Percentiles rank a stretch among this genome's conserved stretches.
These are phyloP conservation scores for Begonia peltatifolia DNA, from an alignment of 306 rosid species.

Conservation along the genomic window DNA sequence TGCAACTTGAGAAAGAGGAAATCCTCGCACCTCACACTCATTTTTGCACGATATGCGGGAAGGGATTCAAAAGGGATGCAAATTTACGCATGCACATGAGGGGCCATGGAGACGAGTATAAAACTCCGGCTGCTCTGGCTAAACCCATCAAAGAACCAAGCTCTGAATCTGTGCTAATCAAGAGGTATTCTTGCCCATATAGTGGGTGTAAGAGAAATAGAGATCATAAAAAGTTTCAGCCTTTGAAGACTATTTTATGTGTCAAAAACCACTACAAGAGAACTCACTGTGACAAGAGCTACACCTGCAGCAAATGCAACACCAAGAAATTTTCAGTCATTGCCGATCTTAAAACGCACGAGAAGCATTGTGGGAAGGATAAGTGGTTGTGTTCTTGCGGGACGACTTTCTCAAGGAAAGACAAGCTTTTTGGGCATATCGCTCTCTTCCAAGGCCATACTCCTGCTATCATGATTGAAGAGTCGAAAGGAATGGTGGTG, in stretches of 20 bases:
- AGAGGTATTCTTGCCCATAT: slow-evolving; percentile 94
- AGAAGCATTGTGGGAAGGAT: slow-evolving; percentile 96
- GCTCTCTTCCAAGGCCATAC: slow-evolving; percentile 97
- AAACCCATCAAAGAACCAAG: slow-evolving; percentile 65
- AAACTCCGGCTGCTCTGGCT: slow-evolving; percentile 96
- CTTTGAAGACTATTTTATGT: slow-evolving; percentile 87
- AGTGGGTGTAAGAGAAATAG: slow-evolving; percentile 93
- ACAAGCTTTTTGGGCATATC: slow-evolving; percentile 98
- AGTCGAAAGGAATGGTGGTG: slow-evolving; percentile 27
- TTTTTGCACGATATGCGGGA: slow-evolving; percentile 92
- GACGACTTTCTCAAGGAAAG: slow-evolving; percentile 99
- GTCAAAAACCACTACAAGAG: slow-evolving; percentile 98
- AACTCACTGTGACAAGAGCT: slow-evolving; percentile 97
- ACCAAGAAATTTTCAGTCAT: slow-evolving; percentile 90
- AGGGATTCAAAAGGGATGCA: slow-evolving; percentile 98
- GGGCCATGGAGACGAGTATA: slow-evolving; percentile 95
- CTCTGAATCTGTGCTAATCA: slow-evolving; percentile 50
- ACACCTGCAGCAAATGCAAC: slow-evolving; percentile 86
- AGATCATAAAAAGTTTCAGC: slow-evolving; percentile 89
- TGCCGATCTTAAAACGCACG: slow-evolving; percentile 97
- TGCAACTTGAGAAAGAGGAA: slow-evolving; percentile 91
- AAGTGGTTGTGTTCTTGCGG: slow-evolving; percentile 99
- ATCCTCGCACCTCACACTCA: slow-evolving; percentile 98
- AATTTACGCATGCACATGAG: slow-evolving; percentile 99
- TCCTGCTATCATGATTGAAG: slow-evolving; percentile 82